Conservation (phyloP, 192 early-diverging fungal species). For the Backusella psychrophila region DNA sequence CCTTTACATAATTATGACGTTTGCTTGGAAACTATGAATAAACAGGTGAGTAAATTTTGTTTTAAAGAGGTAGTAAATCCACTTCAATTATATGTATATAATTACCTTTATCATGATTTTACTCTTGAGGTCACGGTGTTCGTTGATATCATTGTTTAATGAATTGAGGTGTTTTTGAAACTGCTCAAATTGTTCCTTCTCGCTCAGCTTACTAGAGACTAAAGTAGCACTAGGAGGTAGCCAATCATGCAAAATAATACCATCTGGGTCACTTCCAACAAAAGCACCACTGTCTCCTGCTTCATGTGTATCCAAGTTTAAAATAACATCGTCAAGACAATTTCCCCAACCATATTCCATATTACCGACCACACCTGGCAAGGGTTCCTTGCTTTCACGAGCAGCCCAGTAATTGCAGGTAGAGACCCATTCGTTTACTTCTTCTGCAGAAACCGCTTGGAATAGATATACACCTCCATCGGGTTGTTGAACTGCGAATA, state of each 20-base stretch:
- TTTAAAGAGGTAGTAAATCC: not conserved
- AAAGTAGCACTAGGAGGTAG: conserved; percentile 42
- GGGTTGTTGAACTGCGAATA: conserved; percentile 80
- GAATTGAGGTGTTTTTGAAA: conserved; percentile 60
- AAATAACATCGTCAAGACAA: conserved; percentile 28
- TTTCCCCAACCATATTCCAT: conserved; percentile 93
- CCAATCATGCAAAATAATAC: conserved; percentile 44
- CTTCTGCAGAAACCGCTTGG: conserved; percentile 67
- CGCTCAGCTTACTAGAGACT: conserved; percentile 31
- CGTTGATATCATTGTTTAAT: conserved; percentile 63
- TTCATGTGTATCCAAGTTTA: conserved; percentile 12
- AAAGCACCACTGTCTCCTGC: conserved; percentile 9
- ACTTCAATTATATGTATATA: not conserved
- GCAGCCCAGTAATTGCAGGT: conserved; percentile 96
- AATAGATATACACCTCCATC: conserved; percentile 85
- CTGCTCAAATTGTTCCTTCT: conserved; percentile 51
- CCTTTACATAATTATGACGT: conserved; percentile 56
- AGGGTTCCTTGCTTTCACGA: conserved; percentile 81
- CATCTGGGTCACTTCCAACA: conserved; percentile 32
- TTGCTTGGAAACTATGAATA: conserved; percentile 47
- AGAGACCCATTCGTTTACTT: conserved; percentile 75
- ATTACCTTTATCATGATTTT: conserved; percentile 32
- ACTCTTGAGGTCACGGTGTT: conserved; percentile 57
- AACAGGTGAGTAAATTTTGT: not conserved
- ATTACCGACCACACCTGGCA: conserved; percentile 82